Evolutionary conservation across 2,329 filamentous ascomycete species (phyloP).

Genomic region (Paracorniculantispora psalliotae): DNA sequence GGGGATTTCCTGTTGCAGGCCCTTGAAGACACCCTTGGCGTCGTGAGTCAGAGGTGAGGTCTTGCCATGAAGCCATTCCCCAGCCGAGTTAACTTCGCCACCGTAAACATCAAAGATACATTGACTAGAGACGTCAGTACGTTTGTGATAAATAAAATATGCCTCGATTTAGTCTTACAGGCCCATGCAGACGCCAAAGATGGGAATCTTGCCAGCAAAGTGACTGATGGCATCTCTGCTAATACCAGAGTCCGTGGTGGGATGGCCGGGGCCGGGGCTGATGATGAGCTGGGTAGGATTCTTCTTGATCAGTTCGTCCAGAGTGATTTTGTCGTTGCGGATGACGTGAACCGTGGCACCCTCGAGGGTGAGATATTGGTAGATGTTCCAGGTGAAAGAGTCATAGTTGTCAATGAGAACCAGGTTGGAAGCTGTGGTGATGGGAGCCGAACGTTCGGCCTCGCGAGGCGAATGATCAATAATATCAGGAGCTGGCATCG

Average conservation of each 20-base stretch:
- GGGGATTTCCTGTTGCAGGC: slow-evolving; percentile 72
- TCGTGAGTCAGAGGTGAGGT: slow-evolving; percentile 89
- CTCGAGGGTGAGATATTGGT: slow-evolving; percentile 96
- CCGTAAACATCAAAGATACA: slow-evolving; percentile 95
- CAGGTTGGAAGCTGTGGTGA: slow-evolving; percentile 81
- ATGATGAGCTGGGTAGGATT: slow-evolving; percentile 92
- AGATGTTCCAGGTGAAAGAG: slow-evolving; percentile 99
- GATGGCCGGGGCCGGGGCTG: slow-evolving; percentile 92
- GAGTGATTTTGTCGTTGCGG: slow-evolving; percentile 84
- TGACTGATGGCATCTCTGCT: slow-evolving; percentile 87
- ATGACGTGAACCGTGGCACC: slow-evolving; percentile 85
- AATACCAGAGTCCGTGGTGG: slow-evolving; percentile 83
- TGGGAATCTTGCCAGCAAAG: slow-evolving; percentile 90
- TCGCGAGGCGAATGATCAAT: slow-evolving; percentile 84
- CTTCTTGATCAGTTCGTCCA: slow-evolving; percentile 76
- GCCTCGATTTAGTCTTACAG: slow-evolving; percentile 52
- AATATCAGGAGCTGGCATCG: slow-evolving; percentile 47
- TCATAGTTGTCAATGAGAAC: slow-evolving; percentile 99
- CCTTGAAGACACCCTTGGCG: slow-evolving; percentile 81
- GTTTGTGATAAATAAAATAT: not conserved
- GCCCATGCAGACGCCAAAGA: slow-evolving; percentile 98
- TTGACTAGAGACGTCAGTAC: slow-evolving; percentile 50
- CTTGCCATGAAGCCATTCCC: slow-evolving; percentile 96
- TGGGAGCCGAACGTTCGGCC: slow-evolving; percentile 65
- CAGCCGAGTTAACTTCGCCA: slow-evolving; percentile 84